Evolutionary conservation across 73 alveolate species (phyloP).

Genomic region (Paraurostyla sp.): DNA sequence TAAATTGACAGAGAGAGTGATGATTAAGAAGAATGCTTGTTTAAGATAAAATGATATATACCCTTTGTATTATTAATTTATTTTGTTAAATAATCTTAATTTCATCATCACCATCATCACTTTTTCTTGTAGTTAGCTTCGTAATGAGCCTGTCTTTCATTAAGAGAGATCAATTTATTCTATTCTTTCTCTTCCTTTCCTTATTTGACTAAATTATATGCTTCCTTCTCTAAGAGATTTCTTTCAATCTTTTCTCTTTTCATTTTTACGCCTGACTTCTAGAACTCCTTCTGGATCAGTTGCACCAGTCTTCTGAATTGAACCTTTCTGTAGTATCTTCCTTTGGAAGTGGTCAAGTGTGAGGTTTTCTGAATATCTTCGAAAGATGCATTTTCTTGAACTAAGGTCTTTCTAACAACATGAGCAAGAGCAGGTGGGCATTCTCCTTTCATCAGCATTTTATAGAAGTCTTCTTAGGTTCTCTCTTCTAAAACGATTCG

Average conservation of each 20-base stretch:
- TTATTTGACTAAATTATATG: background rate
- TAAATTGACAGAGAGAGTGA: too few relatives aligned
- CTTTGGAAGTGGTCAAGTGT: conserved; percentile 57
- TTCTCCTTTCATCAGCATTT: conserved; percentile 57
- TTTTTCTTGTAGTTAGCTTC: conserved; percentile 53
- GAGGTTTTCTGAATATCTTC: conserved; percentile 48
- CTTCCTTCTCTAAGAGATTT: conserved; percentile 28
- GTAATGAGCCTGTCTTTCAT: conserved; percentile 16
- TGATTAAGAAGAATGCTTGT: too few relatives aligned
- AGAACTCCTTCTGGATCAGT: conserved; percentile 12
- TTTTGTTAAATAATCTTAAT: background rate
- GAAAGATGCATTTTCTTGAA: conserved; percentile 36
- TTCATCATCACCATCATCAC: background rate
- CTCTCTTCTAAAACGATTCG: conserved; percentile 61
- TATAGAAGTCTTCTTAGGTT: conserved; percentile 22
- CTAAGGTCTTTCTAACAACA: conserved; percentile 60
- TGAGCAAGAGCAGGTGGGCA: conserved; percentile 52
- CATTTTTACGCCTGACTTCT: conserved; percentile 47
- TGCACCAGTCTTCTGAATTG: conserved; percentile 64
- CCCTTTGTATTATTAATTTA: background rate
- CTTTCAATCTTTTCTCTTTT: conserved; percentile 44
- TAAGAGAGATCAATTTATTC: background rate
- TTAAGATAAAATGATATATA: background rate
- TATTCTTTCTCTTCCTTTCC: background rate
- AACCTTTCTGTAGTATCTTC: conserved; percentile 65